Evolutionary conservation across 108 stramenopile genomes (phyloP), one percentile per base, ranked within the genome.

Genomic region (Craspedostauros australis): DNA sequence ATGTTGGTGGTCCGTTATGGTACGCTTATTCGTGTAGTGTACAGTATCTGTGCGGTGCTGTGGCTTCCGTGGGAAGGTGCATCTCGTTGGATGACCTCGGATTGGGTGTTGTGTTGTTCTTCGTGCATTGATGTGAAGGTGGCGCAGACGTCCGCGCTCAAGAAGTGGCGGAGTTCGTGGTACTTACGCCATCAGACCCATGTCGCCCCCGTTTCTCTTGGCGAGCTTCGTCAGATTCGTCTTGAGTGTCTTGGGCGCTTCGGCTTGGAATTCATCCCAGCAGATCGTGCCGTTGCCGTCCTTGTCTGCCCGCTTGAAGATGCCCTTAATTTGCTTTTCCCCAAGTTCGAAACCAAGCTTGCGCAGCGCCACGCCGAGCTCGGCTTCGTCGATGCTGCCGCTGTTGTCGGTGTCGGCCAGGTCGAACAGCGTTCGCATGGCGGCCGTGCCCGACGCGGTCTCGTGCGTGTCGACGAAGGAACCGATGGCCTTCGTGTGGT

Each of bases 121-220:
- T n/a, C n/a, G n/a, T n/a, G n/a, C n/a, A n/a, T n/a, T n/a, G n/a
- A n/a, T n/a, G n/a, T n/a, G n/a, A n/a, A n/a, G n/a, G n/a, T n/a
- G n/a, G n/a, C n/a, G n/a, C n/a, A n/a, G n/a, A n/a, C n/a, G n/a
- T n/a, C n/a, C n/a, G n/a, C n/a, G n/a, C n/a, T n/a, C n/a, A n/a
- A n/a, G n/a, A n/a, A n/a, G n/a, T n/a, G n/a, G n/a, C n/a, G n/a
- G n/a, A n/a, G n/a, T n/a, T n/a, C n/a, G n/a, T n/a, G n/a, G n/a
- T n/a, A n/a, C n/a, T 67, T 68, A 92, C 12, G 75, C 84, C 33
- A 92, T 57, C 46, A 92, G 72, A 15, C 91, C 91, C 46, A 92
- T 57, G 23, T 88, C 86, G 30, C 79, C 84, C 22, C 91, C 91
- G 46, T 92, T 92, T 39, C 70, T 72, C 84, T 92, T 92, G 20